These are phyloP conservation scores for Penicillium sp. DNA, from an alignment of 2,329 filamentous ascomycete genomes.

Conservation along the genomic window DNA sequence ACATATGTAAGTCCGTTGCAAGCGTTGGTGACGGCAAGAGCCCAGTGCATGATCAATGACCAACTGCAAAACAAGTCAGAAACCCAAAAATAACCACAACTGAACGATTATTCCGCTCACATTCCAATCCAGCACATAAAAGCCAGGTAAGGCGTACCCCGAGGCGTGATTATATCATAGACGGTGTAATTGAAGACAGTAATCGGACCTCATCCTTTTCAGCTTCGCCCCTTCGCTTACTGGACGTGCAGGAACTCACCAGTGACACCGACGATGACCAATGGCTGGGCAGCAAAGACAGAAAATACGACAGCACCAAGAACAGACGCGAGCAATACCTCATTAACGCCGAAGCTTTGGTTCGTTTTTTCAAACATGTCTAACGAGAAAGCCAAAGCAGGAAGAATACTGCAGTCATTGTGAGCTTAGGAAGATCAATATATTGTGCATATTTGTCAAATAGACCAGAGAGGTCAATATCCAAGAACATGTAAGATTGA, in stretches of 20 bases:
- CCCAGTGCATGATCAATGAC: constrained; percentile 82
- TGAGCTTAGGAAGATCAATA: constrained; percentile 9
- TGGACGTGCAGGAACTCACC: constrained; percentile 48
- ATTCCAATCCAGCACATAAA: constrained; percentile 94
- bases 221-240: constrained; percentile 8
- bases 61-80: constrained; percentile 57
- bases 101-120: constrained; percentile 45
- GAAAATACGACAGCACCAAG: constrained; percentile 81
- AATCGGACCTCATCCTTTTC: constrained; percentile 65
- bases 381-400: constrained; percentile 83
- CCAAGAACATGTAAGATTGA: not conserved
- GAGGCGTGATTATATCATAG: constrained; percentile 80
- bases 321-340: constrained; percentile 84
- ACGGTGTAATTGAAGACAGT: constrained; percentile 95
- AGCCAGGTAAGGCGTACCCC: constrained; percentile 77
- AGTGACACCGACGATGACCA: constrained; percentile 90
- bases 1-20: constrained; percentile 90
- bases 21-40: constrained; percentile 79
- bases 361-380: constrained; percentile 92
- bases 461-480: not conserved
- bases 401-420: constrained; percentile 67
- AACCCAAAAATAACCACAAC: not conserved
- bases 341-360: constrained; percentile 85
- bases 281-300: constrained; percentile 76
- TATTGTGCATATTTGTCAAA: too few relatives aligned